Percentiles rank a stretch among this genome's conserved stretches.
phyloP scores from a whole-genome alignment of 2,329 filamentous ascomycete genomes.

The Hymenoscyphus salicellus region DNA sequence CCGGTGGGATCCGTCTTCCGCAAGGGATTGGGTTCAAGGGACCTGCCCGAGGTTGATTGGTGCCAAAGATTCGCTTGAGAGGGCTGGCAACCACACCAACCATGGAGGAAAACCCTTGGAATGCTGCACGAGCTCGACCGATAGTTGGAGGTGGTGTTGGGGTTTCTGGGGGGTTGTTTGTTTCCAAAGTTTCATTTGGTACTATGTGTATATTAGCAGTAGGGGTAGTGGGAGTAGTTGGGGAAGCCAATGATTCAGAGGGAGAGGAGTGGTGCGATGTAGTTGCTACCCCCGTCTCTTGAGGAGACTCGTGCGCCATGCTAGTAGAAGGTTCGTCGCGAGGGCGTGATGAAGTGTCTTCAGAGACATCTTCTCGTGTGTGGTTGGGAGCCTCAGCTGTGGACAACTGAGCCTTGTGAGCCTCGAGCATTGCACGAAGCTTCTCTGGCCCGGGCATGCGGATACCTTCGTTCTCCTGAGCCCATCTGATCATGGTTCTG shows the following conservation, averaged over 20 bases:
- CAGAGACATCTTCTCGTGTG: background rate
- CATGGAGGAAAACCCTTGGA: too few relatives aligned
- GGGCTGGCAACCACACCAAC: too few relatives aligned
- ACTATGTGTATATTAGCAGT: too few relatives aligned
- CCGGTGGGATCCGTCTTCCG: too few relatives aligned
- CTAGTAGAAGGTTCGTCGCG: background rate
- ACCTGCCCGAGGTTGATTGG: too few relatives aligned
- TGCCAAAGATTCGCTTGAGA: too few relatives aligned
- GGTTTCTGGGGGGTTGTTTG: too few relatives aligned
- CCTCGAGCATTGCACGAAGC: background rate
- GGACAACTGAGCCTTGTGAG: background rate
- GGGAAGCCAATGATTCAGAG: background rate
- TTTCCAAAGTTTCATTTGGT: too few relatives aligned
- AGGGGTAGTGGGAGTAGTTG: too few relatives aligned
- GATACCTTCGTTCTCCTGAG: background rate
- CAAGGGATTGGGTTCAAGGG: too few relatives aligned
- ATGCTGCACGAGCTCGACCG: too few relatives aligned
- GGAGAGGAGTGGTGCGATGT: background rate
- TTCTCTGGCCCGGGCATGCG: background rate
- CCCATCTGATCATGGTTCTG: background rate
- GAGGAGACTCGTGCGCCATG: background rate
- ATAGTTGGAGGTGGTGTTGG: too few relatives aligned
- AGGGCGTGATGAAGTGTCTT: slow-evolving; percentile 1
- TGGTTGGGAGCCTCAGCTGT: background rate
- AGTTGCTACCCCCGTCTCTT: background rate